A percentile compares a stretch with the other conserved stretches of the same genome.
phyloP scores from a whole-genome alignment of 768 basidiomycete genomes.

The Russula griseocarnosa region DNA sequence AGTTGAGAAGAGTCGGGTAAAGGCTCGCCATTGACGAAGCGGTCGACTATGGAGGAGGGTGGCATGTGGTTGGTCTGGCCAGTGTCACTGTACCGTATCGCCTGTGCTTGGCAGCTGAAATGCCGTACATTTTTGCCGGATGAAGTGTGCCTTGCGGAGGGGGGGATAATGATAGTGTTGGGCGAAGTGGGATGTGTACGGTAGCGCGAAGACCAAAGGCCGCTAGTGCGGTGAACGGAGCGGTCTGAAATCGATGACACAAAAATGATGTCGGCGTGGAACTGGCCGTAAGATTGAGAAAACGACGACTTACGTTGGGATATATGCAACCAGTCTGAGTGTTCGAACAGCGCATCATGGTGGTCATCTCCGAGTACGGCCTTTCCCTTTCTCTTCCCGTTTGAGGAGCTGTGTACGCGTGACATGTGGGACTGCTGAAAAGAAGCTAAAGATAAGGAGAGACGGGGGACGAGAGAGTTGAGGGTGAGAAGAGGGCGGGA shows the following conservation, averaged over 20 bases:
- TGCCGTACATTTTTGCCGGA: conserved; percentile 6
- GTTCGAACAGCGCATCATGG: conserved; percentile 11
- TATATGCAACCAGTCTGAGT: conserved; percentile 20
- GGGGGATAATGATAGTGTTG: background rate
- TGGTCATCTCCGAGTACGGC: conserved; percentile 23
- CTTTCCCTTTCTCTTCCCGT: conserved; percentile 26
- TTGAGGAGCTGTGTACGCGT: background rate
- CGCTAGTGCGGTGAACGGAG: conserved; percentile 7
- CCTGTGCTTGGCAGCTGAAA: conserved; percentile 9
- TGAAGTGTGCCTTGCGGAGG: background rate
- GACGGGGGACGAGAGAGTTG: conserved; percentile 6
- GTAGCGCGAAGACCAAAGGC: background rate
- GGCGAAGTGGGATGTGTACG: background rate
- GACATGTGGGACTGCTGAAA: conserved; percentile 15
- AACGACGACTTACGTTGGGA: conserved; percentile 22
- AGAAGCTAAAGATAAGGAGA: conserved; percentile 4
- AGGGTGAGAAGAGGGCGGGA: conserved; percentile 15
- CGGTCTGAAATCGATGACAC: conserved; percentile 8
- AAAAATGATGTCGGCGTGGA: conserved; percentile 2
- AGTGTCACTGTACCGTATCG: conserved; percentile 10
- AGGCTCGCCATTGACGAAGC: conserved; percentile 21
- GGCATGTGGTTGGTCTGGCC: conserved; percentile 1
- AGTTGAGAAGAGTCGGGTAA: conserved; percentile 16
- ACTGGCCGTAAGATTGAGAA: background rate
- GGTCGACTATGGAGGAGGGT: conserved; percentile 16